phyloP scores from a whole-genome alignment of 2,329 filamentous ascomycete genomes.

The Colletotrichum sublineola region DNA sequence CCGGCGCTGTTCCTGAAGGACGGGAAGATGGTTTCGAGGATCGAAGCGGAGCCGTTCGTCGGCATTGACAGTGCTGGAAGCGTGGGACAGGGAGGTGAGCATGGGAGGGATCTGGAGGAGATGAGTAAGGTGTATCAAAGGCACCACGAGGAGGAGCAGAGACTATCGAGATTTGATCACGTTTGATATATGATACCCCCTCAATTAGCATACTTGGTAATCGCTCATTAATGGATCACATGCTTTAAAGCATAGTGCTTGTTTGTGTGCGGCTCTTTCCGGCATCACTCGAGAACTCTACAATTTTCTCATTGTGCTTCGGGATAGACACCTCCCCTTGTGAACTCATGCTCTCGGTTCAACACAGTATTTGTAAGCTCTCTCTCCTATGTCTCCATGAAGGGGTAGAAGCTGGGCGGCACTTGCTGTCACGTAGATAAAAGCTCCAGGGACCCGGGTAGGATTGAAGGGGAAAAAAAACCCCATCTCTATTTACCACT shows the following conservation, averaged over 20 bases:
- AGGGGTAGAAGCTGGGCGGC: too few relatives aligned
- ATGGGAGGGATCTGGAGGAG: conserved; percentile 36
- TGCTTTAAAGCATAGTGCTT: neutral
- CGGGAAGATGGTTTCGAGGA: conserved; percentile 10
- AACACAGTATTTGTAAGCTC: neutral
- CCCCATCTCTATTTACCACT: too few relatives aligned
- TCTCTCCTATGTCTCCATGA: too few relatives aligned
- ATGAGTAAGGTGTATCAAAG: conserved; percentile 38
- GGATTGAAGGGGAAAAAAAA: too few relatives aligned
- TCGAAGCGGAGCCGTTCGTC: conserved; percentile 35
- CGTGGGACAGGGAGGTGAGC: neutral
- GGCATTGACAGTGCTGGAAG: neutral
- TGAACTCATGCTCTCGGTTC: neutral
- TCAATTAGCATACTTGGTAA: neutral
- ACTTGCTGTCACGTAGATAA: too few relatives aligned
- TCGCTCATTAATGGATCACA: neutral
- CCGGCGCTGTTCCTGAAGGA: conserved; percentile 45
- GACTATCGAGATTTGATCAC: conserved; percentile 22
- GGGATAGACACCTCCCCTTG: neutral
- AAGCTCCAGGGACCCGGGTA: too few relatives aligned
- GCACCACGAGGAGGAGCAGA: conserved; percentile 31
- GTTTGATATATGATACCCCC: conserved; percentile 17
- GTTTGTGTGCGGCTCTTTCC: neutral
- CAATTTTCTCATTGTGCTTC: neutral
- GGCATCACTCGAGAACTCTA: neutral